Percentiles rank a stretch among this genome's conserved stretches.
Evolutionary conservation across 495 filamentous ascomycete genomes (phyloP).

Genomic region (Elasticomyces elasticus): DNA sequence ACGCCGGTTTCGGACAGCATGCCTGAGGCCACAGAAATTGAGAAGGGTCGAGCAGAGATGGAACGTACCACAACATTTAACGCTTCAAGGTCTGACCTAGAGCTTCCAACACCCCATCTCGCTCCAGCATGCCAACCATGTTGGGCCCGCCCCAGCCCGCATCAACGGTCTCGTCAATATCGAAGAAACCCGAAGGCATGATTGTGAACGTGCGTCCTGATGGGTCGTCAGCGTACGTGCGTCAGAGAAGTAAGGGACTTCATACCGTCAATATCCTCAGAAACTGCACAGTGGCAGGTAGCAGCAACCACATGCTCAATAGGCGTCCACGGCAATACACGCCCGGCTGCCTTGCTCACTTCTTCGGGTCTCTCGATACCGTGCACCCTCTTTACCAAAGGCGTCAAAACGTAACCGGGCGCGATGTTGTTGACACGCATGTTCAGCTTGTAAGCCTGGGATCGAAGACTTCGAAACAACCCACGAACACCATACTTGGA

Average conservation of each 20-base stretch:
- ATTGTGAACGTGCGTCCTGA: conserved; percentile 6
- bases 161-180: conserved; percentile 15
- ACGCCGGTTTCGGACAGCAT: no score
- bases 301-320: conserved; percentile 23
- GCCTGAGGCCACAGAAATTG: no score
- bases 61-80: no score
- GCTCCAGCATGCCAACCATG: background rate
- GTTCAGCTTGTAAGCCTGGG: background rate
- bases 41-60: no score
- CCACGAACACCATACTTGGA: conserved; percentile 23
- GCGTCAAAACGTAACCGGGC: conserved; percentile 20
- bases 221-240: background rate
- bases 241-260: background rate
- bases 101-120: background rate
- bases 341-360: conserved; percentile 4
- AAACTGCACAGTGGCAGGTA: conserved; percentile 5
- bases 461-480: conserved; percentile 12
- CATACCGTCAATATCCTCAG: conserved; percentile 12
- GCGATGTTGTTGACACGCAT: conserved; percentile 22
- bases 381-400: conserved; percentile 16
- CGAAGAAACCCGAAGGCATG: conserved; percentile 6
- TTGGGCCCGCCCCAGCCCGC: conserved; percentile 13
- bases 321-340: conserved; percentile 13
- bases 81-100: background rate
- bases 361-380: background rate